Evolutionary conservation across 2,329 filamentous ascomycete genomes (phyloP), one percentile per base, ranked within the genome.

Genomic region (Acephala macrosclerotiorum): DNA sequence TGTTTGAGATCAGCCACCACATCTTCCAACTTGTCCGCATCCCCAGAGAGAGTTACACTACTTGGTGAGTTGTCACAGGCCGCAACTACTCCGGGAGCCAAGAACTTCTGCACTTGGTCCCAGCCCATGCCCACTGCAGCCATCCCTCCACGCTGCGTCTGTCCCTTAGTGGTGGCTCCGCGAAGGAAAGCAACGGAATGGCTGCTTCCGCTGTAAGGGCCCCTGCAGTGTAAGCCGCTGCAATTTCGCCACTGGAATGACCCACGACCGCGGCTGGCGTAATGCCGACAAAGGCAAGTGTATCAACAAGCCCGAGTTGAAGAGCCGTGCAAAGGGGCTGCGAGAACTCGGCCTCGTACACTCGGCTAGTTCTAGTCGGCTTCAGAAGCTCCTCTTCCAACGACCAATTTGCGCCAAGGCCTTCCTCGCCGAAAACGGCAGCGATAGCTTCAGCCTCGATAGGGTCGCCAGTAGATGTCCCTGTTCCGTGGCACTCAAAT

Each of bases 101-200:
- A 38, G 36, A 14, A 38, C 36, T 38, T 38, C 7, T 77, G 59
- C 53, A 14, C 61, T 60, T 11, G 42, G n/a, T 1, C 67, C 68
- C 6, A 79, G 76, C 0, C 80, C 81, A 0, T n/a, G n/a, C n/a
- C n/a, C n/a, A 80, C 81, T 0, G 83, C 83, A 53, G 85, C 71
- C 84, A 87, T 87, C n/a, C n/a, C n/a, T n/a, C n/a, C n/a, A n/a
- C n/a, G n/a, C n/a, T 22, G 29, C 58, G 0, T 85, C 85, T 14
- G 8, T 40, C 16, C n/a, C 59, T 47, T 1, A 45, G 45, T n/a
- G 58, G 58, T 36, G 33, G n/a, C 18, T 53, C n/a, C n/a, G n/a
- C n/a, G n/a, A n/a, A n/a, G n/a, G n/a, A n/a, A n/a, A n/a, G n/a
- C n/a, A n/a, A n/a, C n/a, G n/a, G n/a, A n/a, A n/a, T n/a, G 22